These are phyloP conservation scores for Rutidosis leptorrhynchoides DNA, from an alignment of 129 eudicot species.

Conservation along the genomic window DNA sequence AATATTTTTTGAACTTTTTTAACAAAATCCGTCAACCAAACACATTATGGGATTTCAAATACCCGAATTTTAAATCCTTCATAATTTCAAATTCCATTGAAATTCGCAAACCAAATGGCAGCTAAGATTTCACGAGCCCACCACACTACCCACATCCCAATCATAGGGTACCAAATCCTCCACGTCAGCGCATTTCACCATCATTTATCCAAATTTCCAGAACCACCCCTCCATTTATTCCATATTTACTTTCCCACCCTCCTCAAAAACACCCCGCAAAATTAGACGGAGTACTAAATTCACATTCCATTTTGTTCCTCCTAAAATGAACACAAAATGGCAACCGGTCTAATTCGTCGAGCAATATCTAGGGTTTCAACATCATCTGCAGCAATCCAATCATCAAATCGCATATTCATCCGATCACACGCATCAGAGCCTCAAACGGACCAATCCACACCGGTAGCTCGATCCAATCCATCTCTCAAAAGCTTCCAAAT, in stretches of 20 bases:
- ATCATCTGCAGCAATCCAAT: conserved; percentile 35
- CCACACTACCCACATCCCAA: conserved; percentile 3
- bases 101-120: too few relatives aligned
- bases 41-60: too few relatives aligned
- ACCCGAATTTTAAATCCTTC: too few relatives aligned
- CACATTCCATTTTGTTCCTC: neutral
- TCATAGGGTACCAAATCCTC: neutral
- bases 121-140: conserved; percentile 3
- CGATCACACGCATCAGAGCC: conserved; percentile 50
- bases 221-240: neutral
- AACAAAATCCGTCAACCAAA: too few relatives aligned
- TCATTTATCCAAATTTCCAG: neutral
- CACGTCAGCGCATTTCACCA: neutral
- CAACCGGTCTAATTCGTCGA: conserved; percentile 49
- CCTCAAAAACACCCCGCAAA: neutral
- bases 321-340: conserved; percentile 34
- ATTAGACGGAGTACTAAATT: neutral
- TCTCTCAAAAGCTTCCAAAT: conserved; percentile 62
- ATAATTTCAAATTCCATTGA: too few relatives aligned
- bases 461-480: conserved; percentile 23
- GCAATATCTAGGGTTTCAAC: conserved; percentile 36
- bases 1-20: too few relatives aligned
- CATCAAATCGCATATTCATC: neutral
- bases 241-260: neutral
- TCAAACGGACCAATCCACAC: conserved; percentile 30